Base-by-base conservation (phyloP, 208 protist species). In the Trypanosomatidae sp. region DNA sequence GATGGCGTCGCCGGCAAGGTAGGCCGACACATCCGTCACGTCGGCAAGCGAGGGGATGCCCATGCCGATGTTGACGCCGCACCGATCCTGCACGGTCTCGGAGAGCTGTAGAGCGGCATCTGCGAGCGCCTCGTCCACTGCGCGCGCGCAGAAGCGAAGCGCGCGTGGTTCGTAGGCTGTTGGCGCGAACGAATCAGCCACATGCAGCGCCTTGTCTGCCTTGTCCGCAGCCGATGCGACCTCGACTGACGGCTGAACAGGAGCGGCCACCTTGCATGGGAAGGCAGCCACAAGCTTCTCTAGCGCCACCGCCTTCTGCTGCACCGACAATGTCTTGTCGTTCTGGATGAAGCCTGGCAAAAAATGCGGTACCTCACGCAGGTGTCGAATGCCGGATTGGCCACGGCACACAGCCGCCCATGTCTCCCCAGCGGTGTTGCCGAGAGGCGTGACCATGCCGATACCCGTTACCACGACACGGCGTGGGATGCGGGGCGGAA, bases 381-480 rank as follows among this genome's bases (percentile, higher is more conserved):
- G 75, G 0, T 69, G 47, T 9, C 71, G 69, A 15, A 92, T 87
- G 36, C 81, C 96, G 46, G 85, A 91, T 41, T 77, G 43, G 2
- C 94, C 90, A 19, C 52, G 70, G 55, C 95, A 86, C 5, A 98
- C 73, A 1, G 74, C 73, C 1, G 68, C 44, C 97, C 97, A 99
- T 19, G 91, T 95, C 17, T 73, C 53, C 6, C 79, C 13, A 3
- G 91, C 84, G n/a, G 73, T 83, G 7, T 90, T 39, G 25, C 96
- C 98, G 15, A 99, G 82, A 9, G 98, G 97, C 4, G 95, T 97
- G 10, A 99, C 94, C 9, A 97, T 44, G 36, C 98, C 98, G 13
- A 99, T 75, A 0, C 98, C 98, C 0, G 97, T 99, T 10, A 99
- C 96, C 3, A 99, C 97, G 5, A 99, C 98, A 46, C 97, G 90